Evolutionary conservation across 352 stramenopile species (phyloP).

Genomic region (Globisporangium alternatum): DNA sequence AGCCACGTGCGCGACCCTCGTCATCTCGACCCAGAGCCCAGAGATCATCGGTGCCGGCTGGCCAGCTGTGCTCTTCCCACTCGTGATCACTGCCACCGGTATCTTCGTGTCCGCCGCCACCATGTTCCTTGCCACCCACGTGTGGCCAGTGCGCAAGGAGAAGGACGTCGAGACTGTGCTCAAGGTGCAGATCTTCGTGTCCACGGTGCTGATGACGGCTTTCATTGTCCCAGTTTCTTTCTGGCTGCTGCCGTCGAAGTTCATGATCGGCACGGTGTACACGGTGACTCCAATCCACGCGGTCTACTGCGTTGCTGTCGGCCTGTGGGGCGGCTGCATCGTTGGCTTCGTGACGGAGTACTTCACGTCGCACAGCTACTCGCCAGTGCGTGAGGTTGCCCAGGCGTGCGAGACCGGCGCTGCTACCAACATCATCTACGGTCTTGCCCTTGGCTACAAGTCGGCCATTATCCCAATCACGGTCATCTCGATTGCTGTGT

Average conservation of each 20-base stretch:
- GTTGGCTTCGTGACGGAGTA: conserved; percentile 99
- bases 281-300: conserved; percentile 82
- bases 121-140: conserved; percentile 98
- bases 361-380: conserved; percentile 98
- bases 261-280: conserved; percentile 81
- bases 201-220: conserved; percentile 95
- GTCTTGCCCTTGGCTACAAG: conserved; percentile 99
- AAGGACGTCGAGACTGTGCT: conserved; percentile 96
- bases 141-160: conserved; percentile 94
- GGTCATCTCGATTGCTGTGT: conserved; percentile 97
- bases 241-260: conserved; percentile 90
- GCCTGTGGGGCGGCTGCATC: conserved; percentile 96
- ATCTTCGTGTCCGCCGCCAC: conserved; percentile 96
- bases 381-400: conserved; percentile 94
- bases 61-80: conserved; percentile 95
- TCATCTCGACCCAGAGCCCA: conserved; percentile 93
- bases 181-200: conserved; percentile 98
- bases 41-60: conserved; percentile 91
- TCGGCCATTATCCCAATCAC: conserved; percentile 99
- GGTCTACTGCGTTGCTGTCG: conserved; percentile 93
- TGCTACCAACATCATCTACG: conserved; percentile 99
- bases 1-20: conserved; percentile 97
- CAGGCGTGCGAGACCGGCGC: conserved; percentile 97
- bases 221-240: conserved; percentile 89
- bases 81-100: conserved; percentile 95